Evolutionary conservation across 2,329 filamentous ascomycete species (phyloP).

Genomic region (Fusarium tricinctum): DNA sequence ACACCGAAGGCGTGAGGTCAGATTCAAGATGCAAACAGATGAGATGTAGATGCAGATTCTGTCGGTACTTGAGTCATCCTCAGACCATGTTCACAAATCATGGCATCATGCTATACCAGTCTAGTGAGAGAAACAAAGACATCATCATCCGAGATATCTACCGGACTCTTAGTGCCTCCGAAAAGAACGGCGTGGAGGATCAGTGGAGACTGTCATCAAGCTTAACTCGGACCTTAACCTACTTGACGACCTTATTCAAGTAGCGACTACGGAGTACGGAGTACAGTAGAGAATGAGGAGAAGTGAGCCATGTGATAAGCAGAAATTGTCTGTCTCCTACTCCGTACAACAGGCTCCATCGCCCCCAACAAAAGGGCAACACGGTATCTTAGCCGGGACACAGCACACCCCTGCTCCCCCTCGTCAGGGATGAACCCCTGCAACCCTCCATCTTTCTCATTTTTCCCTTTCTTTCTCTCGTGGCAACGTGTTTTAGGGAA

Average conservation of each 20-base stretch:
- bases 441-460: conserved; percentile 29
- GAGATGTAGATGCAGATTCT: conserved; percentile 28
- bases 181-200: conserved; percentile 20
- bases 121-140: neutral
- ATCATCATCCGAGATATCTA: conserved; percentile 7
- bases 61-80: conserved; percentile 40
- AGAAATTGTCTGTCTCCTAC: conserved; percentile 16
- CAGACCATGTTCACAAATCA: conserved; percentile 17
- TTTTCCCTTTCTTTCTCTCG: neutral
- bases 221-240: conserved; percentile 34
- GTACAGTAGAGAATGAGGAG: conserved; percentile 13
- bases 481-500: conserved; percentile 16
- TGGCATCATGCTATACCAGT: conserved; percentile 26
- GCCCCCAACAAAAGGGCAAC: conserved; percentile 19
- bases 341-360: conserved; percentile 12
- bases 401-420: conserved; percentile 8
- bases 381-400: conserved; percentile 29
- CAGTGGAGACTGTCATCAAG: conserved; percentile 35
- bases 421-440: conserved; percentile 3
- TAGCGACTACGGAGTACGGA: neutral
- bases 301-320: conserved; percentile 32
- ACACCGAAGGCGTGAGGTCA: conserved; percentile 32
- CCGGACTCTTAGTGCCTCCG: neutral
- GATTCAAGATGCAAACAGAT: conserved; percentile 12
- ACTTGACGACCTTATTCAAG: conserved; percentile 3